These are phyloP conservation scores for Trametes sanguinea DNA, from an alignment of 768 basidiomycete genomes.

Conservation along the genomic window DNA sequence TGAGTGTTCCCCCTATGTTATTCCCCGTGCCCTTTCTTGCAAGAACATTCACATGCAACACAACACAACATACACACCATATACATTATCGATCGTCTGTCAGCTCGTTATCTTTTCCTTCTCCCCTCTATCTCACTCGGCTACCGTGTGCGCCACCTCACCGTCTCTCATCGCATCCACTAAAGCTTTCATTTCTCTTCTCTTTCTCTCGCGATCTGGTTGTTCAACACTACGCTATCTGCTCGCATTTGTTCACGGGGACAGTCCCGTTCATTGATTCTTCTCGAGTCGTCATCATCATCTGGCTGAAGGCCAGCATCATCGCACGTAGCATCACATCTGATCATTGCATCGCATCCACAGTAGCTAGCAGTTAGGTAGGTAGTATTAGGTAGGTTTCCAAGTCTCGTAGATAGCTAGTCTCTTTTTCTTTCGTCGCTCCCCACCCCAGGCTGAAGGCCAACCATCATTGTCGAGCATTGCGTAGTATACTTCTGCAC, in stretches of 20 bases:
- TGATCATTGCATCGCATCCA: background rate
- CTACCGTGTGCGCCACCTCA: slow-evolving; percentile 10
- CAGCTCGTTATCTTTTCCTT: background rate
- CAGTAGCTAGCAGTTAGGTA: slow-evolving; percentile 7
- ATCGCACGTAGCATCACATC: slow-evolving; percentile 13
- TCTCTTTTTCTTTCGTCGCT: slow-evolving; percentile 3
- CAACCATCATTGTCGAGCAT: slow-evolving; percentile 22
- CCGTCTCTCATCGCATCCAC: background rate
- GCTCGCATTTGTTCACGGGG: slow-evolving; percentile 24
- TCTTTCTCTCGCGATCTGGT: background rate
- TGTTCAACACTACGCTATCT: slow-evolving; percentile 17
- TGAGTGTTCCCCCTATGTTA: slow-evolving; percentile 8
- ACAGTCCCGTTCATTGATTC: slow-evolving; percentile 26
- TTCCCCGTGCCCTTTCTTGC: slow-evolving; percentile 8
- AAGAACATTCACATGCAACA: slow-evolving; percentile 15
- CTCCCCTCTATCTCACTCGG: background rate
- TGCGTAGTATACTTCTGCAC: slow-evolving; percentile 32
- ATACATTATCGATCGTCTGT: slow-evolving; percentile 13
- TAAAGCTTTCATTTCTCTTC: background rate
- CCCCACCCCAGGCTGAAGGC: slow-evolving; percentile 20
- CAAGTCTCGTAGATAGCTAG: slow-evolving; percentile 21
- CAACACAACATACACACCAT: slow-evolving; percentile 10
- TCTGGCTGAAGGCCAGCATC: slow-evolving; percentile 22
- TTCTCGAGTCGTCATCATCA: slow-evolving; percentile 11
- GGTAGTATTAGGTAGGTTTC: slow-evolving; percentile 19